A percentile compares a stretch with the other conserved stretches of the same genome.
Conservation (phyloP, 2,329 filamentous ascomycete species). For the Fusarium sp. region DNA sequence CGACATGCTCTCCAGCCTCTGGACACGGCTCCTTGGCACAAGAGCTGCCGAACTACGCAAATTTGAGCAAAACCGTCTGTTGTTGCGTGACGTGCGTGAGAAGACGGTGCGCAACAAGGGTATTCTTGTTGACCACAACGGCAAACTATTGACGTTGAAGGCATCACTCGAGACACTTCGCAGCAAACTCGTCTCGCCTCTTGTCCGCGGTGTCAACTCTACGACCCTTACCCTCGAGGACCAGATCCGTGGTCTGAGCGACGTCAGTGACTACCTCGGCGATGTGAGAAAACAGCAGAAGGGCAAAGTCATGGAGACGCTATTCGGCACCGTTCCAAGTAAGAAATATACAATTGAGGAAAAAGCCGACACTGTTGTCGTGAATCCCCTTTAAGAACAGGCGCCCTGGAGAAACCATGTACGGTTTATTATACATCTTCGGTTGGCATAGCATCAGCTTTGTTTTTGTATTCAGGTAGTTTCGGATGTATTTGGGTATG, state of each 20-base stretch:
- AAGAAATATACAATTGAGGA: conserved; percentile 50
- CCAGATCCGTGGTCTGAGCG: conserved; percentile 84
- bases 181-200: conserved; percentile 83
- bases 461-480: not conserved
- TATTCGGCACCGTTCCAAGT: conserved; percentile 68
- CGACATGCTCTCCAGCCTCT: conserved; percentile 84
- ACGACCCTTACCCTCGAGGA: conserved; percentile 82
- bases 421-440: not conserved
- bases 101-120: conserved; percentile 90
- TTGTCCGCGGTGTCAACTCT: conserved; percentile 76
- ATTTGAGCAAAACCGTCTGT: conserved; percentile 87
- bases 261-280: conserved; percentile 81
- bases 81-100: conserved; percentile 81
- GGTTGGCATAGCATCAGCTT: not conserved
- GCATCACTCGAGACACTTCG: conserved; percentile 87
- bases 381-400: conserved; percentile 25
- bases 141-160: conserved; percentile 83
- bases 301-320: conserved; percentile 81
- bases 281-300: conserved; percentile 82
- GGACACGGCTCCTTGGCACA: conserved; percentile 84
- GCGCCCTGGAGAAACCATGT: not conserved
- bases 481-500: not conserved
- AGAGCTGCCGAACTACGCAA: conserved; percentile 82
- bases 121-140: conserved; percentile 86
- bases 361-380: conserved; percentile 34